A percentile compares a stretch with the other conserved stretches of the same genome.
phyloP scores from a whole-genome alignment of 768 basidiomycete genomes.

The Paxillus ammoniavirescens region DNA sequence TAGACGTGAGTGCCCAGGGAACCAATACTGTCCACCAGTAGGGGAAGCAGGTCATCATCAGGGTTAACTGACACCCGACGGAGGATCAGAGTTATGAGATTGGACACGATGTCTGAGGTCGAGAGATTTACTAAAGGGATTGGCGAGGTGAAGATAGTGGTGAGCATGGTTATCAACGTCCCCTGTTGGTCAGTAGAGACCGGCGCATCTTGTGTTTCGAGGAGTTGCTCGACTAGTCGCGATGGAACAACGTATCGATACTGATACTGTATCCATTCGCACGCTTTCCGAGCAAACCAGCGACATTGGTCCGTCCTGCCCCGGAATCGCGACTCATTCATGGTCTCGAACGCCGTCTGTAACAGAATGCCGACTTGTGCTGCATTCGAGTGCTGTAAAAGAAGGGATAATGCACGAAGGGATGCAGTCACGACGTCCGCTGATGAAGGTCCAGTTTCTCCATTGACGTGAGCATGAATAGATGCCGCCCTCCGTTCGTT shows the following conservation, averaged over 20 bases:
- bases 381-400: conserved; percentile 76
- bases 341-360: conserved; percentile 67
- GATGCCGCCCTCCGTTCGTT: conserved; percentile 84
- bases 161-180: conserved; percentile 75
- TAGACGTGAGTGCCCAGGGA: conserved; percentile 90
- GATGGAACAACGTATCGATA: conserved; percentile 91
- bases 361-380: conserved; percentile 71
- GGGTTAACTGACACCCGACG: conserved; percentile 63
- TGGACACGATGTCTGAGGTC: conserved; percentile 84
- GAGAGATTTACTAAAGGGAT: conserved; percentile 86
- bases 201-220: conserved; percentile 55
- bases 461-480: conserved; percentile 85
- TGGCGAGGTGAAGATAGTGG: conserved; percentile 77
- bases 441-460: conserved; percentile 78
- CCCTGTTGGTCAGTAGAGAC: conserved; percentile 50
- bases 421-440: conserved; percentile 74
- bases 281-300: conserved; percentile 76
- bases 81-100: conserved; percentile 69
- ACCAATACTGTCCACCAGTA: conserved; percentile 72
- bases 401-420: conserved; percentile 65
- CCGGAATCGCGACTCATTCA: conserved; percentile 68
- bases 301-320: conserved; percentile 64
- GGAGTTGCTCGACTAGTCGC: conserved; percentile 74
- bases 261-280: conserved; percentile 91
- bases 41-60: conserved; percentile 62